These are phyloP conservation scores for Aspergillus brasiliensis DNA, from an alignment of 2,329 filamentous ascomycete species.

Conservation along the genomic window DNA sequence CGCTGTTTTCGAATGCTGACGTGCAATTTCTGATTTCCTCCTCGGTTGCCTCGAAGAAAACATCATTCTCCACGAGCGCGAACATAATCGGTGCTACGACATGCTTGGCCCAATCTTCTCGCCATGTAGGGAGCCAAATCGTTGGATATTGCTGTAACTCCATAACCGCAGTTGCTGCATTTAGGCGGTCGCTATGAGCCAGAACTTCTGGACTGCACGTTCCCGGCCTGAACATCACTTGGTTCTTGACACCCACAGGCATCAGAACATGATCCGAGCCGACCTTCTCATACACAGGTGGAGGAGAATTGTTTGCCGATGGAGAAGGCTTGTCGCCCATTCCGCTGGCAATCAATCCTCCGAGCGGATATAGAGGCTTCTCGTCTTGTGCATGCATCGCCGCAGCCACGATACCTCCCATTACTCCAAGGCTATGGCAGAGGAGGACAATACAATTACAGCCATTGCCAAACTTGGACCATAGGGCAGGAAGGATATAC, in stretches of 20 bases:
- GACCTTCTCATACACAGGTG: not conserved
- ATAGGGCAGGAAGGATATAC: constrained; percentile 1
- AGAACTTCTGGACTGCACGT: not conserved
- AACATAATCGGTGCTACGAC: constrained; percentile 7
- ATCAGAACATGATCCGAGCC: not conserved
- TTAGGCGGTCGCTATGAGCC: not conserved
- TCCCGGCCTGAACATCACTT: constrained; percentile 3
- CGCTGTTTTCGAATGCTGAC: constrained; percentile 2
- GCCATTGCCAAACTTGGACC: constrained; percentile 2
- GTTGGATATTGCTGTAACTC: not conserved
- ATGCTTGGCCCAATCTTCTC: constrained; percentile 4
- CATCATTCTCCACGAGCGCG: not conserved
- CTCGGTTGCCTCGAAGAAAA: not conserved
- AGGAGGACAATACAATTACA: constrained; percentile 9
- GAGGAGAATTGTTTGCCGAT: not conserved
- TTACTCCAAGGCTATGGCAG: constrained; percentile 6
- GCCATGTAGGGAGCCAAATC: constrained; percentile 1
- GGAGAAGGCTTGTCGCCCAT: not conserved
- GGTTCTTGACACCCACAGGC: constrained; percentile 5
- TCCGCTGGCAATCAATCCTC: constrained; percentile 7
- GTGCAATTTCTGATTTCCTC: not conserved
- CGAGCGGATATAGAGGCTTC: constrained; percentile 1
- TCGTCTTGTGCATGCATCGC: constrained; percentile 3
- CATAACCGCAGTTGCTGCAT: not conserved
- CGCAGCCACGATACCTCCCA: constrained; percentile 7